These are phyloP conservation scores for Thymus mandschuricus DNA, from an alignment of 257 asterid species.

Conservation along the genomic window DNA sequence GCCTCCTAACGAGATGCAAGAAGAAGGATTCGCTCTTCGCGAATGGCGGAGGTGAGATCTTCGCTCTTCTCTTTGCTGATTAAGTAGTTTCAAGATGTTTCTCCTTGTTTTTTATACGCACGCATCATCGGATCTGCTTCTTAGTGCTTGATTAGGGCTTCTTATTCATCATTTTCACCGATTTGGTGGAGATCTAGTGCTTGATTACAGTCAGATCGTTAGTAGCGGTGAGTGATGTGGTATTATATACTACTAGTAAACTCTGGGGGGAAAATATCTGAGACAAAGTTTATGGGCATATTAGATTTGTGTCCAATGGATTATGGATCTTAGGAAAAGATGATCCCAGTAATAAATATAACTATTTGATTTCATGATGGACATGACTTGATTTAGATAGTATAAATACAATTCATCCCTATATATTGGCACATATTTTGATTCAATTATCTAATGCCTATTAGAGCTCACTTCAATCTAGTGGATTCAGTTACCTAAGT, in stretches of 20 bases:
- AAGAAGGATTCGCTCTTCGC: conserved; percentile 84
- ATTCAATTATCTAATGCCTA: background rate
- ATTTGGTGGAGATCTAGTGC: conserved; percentile 25
- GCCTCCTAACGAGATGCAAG: conserved; percentile 83
- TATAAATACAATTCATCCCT: background rate
- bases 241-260: background rate
- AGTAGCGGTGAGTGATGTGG: conserved; percentile 2
- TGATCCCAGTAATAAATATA: background rate
- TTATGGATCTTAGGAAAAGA: conserved; percentile 10
- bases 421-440: background rate
- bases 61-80: background rate
- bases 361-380: conserved; percentile 17
- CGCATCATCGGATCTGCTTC: conserved; percentile 28
- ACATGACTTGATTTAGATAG: conserved; percentile 16
- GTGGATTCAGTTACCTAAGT: too few species aligned
- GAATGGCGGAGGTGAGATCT: conserved; percentile 83
- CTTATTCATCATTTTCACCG: background rate
- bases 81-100: background rate
- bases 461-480: conserved; percentile 6
- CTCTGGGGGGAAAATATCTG: background rate
- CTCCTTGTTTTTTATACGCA: background rate
- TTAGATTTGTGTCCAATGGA: background rate
- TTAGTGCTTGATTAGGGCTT: conserved; percentile 23
- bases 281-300: background rate
- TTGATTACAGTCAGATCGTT: conserved; percentile 17